These are phyloP conservation scores for Colletotrichum tabaci DNA, from an alignment of 2,329 filamentous ascomycete species.

Conservation along the genomic window DNA sequence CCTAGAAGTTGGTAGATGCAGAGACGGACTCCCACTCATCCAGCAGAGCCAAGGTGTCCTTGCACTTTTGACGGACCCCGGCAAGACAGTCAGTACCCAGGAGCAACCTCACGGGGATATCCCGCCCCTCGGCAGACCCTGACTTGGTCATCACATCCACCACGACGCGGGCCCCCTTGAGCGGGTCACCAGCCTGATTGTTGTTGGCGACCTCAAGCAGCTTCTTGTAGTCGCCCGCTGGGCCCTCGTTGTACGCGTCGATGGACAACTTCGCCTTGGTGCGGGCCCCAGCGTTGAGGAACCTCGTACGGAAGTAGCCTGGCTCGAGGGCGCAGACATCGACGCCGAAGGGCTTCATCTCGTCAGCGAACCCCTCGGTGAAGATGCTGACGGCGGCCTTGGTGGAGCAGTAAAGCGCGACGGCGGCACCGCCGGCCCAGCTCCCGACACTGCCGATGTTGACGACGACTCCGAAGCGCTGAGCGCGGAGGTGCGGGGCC, in stretches of 20 bases:
- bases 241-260: conserved; percentile 52
- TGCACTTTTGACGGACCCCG: conserved; percentile 60
- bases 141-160: conserved; percentile 69
- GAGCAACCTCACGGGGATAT: conserved; percentile 67
- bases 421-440: conserved; percentile 55
- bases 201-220: conserved; percentile 56
- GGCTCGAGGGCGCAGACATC: conserved; percentile 62
- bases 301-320: conserved; percentile 67
- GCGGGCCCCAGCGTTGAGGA: conserved; percentile 58
- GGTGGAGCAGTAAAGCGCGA: conserved; percentile 59
- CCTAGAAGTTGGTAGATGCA: conserved; percentile 52
- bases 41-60: conserved; percentile 58
- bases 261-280: conserved; percentile 48
- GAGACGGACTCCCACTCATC: conserved; percentile 65
- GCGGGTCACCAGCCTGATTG: conserved; percentile 69
- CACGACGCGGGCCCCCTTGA: conserved; percentile 66
- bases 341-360: conserved; percentile 63
- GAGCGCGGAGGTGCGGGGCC: conserved; percentile 61
- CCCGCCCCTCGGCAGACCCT: conserved; percentile 62
- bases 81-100: conserved; percentile 67
- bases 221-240: conserved; percentile 48
- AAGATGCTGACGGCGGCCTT: conserved; percentile 64
- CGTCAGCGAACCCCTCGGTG: conserved; percentile 59
- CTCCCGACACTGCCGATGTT: conserved; percentile 65
- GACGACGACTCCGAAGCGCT: conserved; percentile 53